Evolutionary conservation across 148 eudicot species (phyloP), one percentile per base, ranked within the genome.

Genomic region (Arctostaphylos glauca): DNA sequence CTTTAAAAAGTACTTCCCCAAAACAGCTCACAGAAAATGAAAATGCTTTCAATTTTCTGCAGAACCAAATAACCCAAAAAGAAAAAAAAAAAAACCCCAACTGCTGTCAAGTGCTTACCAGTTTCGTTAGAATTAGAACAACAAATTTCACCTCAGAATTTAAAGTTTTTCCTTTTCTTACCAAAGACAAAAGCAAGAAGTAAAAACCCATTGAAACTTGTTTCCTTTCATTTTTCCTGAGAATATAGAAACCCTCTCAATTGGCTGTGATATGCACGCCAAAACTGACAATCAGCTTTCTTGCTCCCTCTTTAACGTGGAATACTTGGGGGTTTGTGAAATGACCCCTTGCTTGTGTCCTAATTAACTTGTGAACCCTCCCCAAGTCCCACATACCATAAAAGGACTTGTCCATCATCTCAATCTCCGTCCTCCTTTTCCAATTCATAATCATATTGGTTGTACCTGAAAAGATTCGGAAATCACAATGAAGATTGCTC

Each of bases 211-310:
- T 67, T 76, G 31, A 67, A 83, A 76, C 49, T 59, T 18, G 52
- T 73, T 74, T 19, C 16, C 74, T 47, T 56, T 58, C 23, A 48
- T 19, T 81, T 78, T 70, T 38, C 70, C 74, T 58, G 82, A 70
- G 81, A 76, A 81, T 80, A 78, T 60, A 43, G 83, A 74, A 75
- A 52, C 76, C 87, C 78, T 21, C 59, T 41, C 44, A 25, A 66
- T 78, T 78, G 81, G 89, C 82, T 47, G 66, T 74, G 87, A 16
- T 71, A 83, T 50, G 89, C 89, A 87, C 87, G 89, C 89, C 87
- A 83, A 79, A 21, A 78, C 87, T 85, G 89, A 87, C 87, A 87
- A 8, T 62, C 80, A 70, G 82, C 89, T 85, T 87, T 87, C 83
- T 55, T 83, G 85, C 83, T 58, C 84, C 89, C 86, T 76, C 70